A percentile compares a stretch with the other conserved stretches of the same genome.
phyloP scores from a whole-genome alignment of 805 yeast species.

The Spathaspora arborariae region DNA sequence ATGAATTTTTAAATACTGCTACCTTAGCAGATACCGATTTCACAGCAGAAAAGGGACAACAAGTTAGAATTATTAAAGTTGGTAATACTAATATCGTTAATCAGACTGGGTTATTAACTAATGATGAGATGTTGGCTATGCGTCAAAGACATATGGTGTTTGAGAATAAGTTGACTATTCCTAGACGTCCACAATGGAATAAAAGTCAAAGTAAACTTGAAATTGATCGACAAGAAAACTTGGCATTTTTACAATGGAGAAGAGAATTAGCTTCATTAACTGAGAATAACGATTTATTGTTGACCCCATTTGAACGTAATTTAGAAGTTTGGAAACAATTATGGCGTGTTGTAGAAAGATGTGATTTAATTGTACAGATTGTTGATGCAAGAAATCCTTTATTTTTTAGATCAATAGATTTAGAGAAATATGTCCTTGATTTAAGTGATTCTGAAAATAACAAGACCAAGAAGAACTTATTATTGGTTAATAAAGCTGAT shows the following conservation, averaged over 20 bases:
- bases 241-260: conserved; percentile 93
- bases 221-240: conserved; percentile 82
- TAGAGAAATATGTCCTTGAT: conserved; percentile 79
- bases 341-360: conserved; percentile 96
- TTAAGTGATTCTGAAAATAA: conserved; percentile 48
- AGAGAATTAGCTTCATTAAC: conserved; percentile 81
- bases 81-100: conserved; percentile 45
- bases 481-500: conserved; percentile 93
- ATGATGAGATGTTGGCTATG: conserved; percentile 60
- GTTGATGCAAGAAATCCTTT: conserved; percentile 97
- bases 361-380: conserved; percentile 91
- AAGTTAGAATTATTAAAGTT: conserved; percentile 78
- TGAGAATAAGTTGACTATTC: conserved; percentile 74
- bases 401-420: conserved; percentile 82
- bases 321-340: conserved; percentile 97
- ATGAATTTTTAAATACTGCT: conserved; percentile 93
- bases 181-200: conserved; percentile 90
- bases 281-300: conserved; percentile 75
- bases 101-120: conserved; percentile 50
- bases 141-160: conserved; percentile 63
- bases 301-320: conserved; percentile 96
- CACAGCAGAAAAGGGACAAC: conserved; percentile 82
- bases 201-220: conserved; percentile 65
- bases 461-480: conserved; percentile 63
- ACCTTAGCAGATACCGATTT: conserved; percentile 95